phyloP scores from a whole-genome alignment of 306 rosid genomes.

The Luffa acutangula region DNA sequence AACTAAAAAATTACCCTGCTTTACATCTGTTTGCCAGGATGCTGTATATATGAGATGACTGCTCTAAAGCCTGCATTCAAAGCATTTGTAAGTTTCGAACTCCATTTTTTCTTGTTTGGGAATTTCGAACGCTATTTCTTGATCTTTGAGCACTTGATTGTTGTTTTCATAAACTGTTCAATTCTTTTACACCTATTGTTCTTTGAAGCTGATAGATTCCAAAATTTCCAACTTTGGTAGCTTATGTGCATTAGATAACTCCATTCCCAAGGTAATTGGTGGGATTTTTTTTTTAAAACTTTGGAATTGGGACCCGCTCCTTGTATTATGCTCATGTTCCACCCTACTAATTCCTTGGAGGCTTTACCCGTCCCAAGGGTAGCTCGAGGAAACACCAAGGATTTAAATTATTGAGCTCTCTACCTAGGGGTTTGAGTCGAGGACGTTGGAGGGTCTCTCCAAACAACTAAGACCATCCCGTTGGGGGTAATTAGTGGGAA shows the following conservation, averaged over 20 bases:
- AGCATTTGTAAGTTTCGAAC: conserved; percentile 74
- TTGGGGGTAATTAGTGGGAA: neutral
- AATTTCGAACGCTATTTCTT: neutral
- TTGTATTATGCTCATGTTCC: neutral
- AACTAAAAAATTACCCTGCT: conserved; percentile 3
- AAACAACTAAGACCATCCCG: neutral
- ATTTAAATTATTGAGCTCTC: neutral
- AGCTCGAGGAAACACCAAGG: neutral
- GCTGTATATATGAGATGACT: conserved; percentile 94
- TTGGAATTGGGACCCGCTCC: neutral
- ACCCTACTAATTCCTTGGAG: neutral
- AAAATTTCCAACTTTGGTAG: neutral
- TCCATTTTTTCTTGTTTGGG: neutral
- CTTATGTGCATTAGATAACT: neutral
- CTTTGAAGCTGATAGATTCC: neutral
- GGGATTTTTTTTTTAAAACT: neutral
- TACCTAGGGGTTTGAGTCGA: neutral
- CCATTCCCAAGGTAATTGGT: neutral
- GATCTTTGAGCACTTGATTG: neutral
- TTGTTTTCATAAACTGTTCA: neutral
- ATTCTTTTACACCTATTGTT: neutral
- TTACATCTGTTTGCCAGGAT: conserved; percentile 45
- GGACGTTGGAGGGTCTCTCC: neutral
- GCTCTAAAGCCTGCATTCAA: conserved; percentile 80
- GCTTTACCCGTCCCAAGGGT: neutral